Base-by-base conservation (phyloP, 208 protist genomes). In the Trypanosoma rangeli region DNA sequence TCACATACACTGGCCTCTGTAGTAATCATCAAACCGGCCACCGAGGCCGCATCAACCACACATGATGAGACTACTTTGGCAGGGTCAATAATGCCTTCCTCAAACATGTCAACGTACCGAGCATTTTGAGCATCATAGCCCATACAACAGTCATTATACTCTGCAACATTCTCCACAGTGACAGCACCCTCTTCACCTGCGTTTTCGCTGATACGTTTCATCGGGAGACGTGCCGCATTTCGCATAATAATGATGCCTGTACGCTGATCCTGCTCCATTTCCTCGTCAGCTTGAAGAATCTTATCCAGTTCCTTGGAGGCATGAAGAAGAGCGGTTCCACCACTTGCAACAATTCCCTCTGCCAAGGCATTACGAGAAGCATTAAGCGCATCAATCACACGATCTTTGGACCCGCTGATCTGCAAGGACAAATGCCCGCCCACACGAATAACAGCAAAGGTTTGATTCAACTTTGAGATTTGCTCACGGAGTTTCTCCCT, bases 21-120 rank as follows among this genome's bases (percentile, higher is more conserved):
- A 5, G 99, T 99, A 73, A 98, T 99, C 97, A 99, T 99, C 26
- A 99, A 79, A 0, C 98, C 97, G 7, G 98, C 96, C 3, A 99
- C 97, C 22, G 92, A 98, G 5, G 98, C 78, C 26, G 98, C 97
- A 74, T 99, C 98, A 26, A 98, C 75, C 3, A 99, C 87, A 50
- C 98, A 98, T 10, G 97, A 99, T 22, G 90, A 85, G 66, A 99
- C 98, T 22, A 99, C 99, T 86, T 99, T 99, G 22, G 98, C 95
- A 58, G 99, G 99, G 86, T 99, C 99, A 58, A 99, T 97, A 81
- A 99, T 99, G 59, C 99, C 99, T 12, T 89, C 87, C 61, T 98
- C 77, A 75, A 99, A 94, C 98, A 99, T 99, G 82, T 99, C 89
- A 55, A 93, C 90, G 79, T 99, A 99, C 46, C 92, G 71, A 70